Percentiles rank a stretch among this genome's conserved stretches.
Conservation (phyloP, 2,329 filamentous ascomycete species). For the Fusarium zealandicum region DNA sequence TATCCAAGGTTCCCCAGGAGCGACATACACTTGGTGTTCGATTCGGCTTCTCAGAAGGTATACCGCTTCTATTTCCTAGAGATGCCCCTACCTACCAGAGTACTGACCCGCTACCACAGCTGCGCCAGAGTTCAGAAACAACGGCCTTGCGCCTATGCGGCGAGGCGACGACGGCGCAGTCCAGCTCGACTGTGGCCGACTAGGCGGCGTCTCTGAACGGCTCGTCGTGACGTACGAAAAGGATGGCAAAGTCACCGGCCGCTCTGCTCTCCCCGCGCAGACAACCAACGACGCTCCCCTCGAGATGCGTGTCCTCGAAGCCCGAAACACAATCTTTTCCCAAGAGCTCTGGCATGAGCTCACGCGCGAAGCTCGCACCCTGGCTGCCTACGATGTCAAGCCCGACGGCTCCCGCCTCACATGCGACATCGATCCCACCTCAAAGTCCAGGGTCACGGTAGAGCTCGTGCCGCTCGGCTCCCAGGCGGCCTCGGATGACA, state of each 20-base stretch:
- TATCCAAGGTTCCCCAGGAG: conserved; percentile 79
- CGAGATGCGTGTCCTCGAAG: conserved; percentile 74
- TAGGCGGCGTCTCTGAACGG: conserved; percentile 61
- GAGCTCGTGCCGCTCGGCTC: conserved; percentile 70
- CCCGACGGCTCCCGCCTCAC: conserved; percentile 65
- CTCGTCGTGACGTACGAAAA: conserved; percentile 73
- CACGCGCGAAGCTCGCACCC: conserved; percentile 76
- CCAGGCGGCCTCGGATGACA: conserved; percentile 42
- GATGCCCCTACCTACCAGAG: background rate
- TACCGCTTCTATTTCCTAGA: conserved; percentile 16
- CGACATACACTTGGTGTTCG: conserved; percentile 80
- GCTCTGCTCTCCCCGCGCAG: conserved; percentile 58
- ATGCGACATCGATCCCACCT: conserved; percentile 59
- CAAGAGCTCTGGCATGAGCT: conserved; percentile 93
- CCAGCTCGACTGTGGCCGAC: conserved; percentile 69
- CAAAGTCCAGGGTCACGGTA: conserved; percentile 64
- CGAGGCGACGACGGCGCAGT: conserved; percentile 78
- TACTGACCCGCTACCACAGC: conserved; percentile 46
- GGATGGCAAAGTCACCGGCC: conserved; percentile 65
- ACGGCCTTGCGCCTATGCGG: conserved; percentile 81
- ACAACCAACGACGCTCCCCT: conserved; percentile 62
- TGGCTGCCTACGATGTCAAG: conserved; percentile 75
- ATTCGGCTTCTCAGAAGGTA: conserved; percentile 85
- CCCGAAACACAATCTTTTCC: conserved; percentile 79
- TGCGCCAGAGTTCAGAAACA: conserved; percentile 65